A percentile compares a stretch with the other conserved stretches of the same genome.
These are phyloP conservation scores for Dillenia turbinata DNA, from an alignment of 164 flowering plant genomes.

Conservation along the genomic window DNA sequence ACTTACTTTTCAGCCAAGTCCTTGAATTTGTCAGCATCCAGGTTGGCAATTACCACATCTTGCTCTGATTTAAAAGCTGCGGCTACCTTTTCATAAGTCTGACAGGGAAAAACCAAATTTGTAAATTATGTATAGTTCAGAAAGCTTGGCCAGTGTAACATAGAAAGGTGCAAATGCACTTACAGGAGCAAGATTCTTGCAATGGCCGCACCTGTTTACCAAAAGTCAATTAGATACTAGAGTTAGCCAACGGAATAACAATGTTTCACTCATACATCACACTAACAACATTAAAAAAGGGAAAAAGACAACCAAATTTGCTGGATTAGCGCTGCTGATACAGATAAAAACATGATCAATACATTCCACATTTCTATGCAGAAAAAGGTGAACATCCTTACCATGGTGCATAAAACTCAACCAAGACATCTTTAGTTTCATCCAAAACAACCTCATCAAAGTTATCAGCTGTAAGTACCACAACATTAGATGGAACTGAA, in stretches of 20 bases:
- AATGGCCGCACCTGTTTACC: slow-evolving; percentile 87
- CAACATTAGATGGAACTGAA: slow-evolving; percentile 68
- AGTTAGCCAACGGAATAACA: neutral
- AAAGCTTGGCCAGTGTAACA: neutral
- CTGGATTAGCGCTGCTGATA: too few relatives aligned
- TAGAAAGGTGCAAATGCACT: slow-evolving; percentile 19
- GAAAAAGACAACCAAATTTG: neutral
- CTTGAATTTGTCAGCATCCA: slow-evolving; percentile 90
- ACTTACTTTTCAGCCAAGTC: slow-evolving; percentile 60
- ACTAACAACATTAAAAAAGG: neutral
- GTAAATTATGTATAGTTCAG: neutral
- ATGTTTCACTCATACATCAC: neutral
- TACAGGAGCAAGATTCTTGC: slow-evolving; percentile 96
- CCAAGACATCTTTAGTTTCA: slow-evolving; percentile 81
- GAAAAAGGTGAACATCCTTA: slow-evolving; percentile 17
- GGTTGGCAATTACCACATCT: slow-evolving; percentile 80
- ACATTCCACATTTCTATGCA: too few relatives aligned
- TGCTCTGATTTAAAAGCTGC: slow-evolving; percentile 74
- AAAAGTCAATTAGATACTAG: slow-evolving; percentile 2
- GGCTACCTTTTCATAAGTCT: slow-evolving; percentile 97
- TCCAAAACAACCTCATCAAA: slow-evolving; percentile 79
- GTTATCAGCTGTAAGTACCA: slow-evolving; percentile 63
- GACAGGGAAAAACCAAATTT: neutral
- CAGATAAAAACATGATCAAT: too few relatives aligned
- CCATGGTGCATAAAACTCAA: slow-evolving; percentile 99